These are phyloP conservation scores for Solanum bulbocastanum DNA, from an alignment of 257 asterid genomes.

Conservation along the genomic window DNA sequence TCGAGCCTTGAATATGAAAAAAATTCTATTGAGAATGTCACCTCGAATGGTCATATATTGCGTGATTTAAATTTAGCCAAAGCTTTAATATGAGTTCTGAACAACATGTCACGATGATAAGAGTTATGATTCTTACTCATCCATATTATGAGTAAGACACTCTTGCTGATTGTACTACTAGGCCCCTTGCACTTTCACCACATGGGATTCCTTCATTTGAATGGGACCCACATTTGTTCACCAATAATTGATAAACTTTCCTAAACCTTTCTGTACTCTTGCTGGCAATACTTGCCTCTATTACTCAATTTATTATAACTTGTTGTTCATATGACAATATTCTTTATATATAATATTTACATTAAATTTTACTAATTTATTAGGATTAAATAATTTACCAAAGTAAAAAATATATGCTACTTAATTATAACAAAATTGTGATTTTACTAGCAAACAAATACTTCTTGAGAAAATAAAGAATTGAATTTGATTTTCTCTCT, in stretches of 20 bases:
- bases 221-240: background rate
- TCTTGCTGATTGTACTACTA: background rate
- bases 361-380: background rate
- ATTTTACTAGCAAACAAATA: background rate
- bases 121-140: background rate
- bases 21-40: no score
- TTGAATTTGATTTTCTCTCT: background rate
- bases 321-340: background rate
- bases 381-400: background rate
- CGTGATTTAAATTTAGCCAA: no score
- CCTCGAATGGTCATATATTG: fast-evolving
- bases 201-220: background rate
- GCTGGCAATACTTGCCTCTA: background rate
- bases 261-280: background rate
- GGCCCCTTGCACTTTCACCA: background rate
- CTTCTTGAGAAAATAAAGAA: background rate
- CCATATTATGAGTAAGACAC: background rate
- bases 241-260: background rate
- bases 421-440: background rate
- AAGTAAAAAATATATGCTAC: background rate
- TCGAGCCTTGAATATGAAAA: background rate
- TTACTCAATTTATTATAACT: background rate
- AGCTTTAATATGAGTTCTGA: no score
- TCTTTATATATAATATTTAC: background rate
- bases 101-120: background rate